A percentile compares a stretch with the other conserved stretches of the same genome.
Evolutionary conservation across 768 basidiomycete species (phyloP).

Genomic region (Lactarius tabidus): DNA sequence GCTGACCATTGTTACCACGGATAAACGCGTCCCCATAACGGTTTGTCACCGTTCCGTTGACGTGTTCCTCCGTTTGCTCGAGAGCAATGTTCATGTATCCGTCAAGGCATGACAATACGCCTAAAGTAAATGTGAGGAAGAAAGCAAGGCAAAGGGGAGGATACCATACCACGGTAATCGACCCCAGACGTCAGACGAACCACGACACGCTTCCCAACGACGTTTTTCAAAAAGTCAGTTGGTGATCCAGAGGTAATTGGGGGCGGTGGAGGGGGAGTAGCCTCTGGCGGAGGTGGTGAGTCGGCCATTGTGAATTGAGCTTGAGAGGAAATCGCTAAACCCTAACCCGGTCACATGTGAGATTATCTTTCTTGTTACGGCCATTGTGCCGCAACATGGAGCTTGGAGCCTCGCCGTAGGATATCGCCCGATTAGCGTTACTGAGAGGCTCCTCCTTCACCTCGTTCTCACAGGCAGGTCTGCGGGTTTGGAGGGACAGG

Average conservation of each 20-base stretch:
- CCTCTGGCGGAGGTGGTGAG: slow-evolving; percentile 38
- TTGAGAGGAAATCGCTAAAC: neutral
- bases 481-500: neutral
- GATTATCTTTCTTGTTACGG: neutral
- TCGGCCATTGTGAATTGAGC: slow-evolving; percentile 30
- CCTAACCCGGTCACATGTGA: neutral
- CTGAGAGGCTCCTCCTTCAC: neutral
- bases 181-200: slow-evolving; percentile 54
- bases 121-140: slow-evolving; percentile 38
- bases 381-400: neutral
- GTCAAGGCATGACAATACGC: slow-evolving; percentile 90
- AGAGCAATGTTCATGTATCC: slow-evolving; percentile 99
- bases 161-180: slow-evolving; percentile 17
- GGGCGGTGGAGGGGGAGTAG: slow-evolving; percentile 45
- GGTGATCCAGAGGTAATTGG: slow-evolving; percentile 66
- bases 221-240: slow-evolving; percentile 90
- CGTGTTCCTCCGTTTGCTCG: slow-evolving; percentile 96
- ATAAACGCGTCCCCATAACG: slow-evolving; percentile 95
- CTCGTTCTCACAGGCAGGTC: neutral
- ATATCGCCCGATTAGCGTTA: neutral
- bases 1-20: slow-evolving; percentile 82
- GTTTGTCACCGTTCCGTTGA: slow-evolving; percentile 82
- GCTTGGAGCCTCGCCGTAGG: neutral
- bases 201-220: slow-evolving; percentile 93
- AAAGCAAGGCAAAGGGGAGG: slow-evolving; percentile 6